Evolutionary conservation across 2,329 filamentous ascomycete species (phyloP).

Genomic region (Paecilomyces formosus): DNA sequence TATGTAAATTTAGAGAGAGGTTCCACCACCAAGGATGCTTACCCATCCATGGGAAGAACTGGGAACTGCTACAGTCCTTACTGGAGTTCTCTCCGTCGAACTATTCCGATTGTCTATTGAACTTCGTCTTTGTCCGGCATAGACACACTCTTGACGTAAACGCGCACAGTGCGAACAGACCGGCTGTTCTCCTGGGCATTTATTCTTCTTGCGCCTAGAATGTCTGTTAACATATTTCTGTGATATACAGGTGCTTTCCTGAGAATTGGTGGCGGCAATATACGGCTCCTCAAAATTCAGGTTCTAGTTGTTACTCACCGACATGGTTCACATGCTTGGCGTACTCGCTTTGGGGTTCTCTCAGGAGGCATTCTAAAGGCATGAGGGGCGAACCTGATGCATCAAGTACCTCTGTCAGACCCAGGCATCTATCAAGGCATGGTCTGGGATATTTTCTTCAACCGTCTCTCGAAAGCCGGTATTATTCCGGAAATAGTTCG

Average conservation of each 20-base stretch:
- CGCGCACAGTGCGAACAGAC: slow-evolving; percentile 43
- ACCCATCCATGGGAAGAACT: slow-evolving; percentile 15
- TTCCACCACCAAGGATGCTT: neutral
- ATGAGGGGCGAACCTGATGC: neutral
- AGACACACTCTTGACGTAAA: slow-evolving; percentile 41
- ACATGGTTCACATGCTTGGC: slow-evolving; percentile 37
- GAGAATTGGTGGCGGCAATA: neutral
- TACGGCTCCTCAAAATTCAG: neutral
- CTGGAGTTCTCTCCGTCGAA: slow-evolving; percentile 8
- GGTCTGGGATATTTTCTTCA: neutral
- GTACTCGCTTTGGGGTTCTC: slow-evolving; percentile 26
- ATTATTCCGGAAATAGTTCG: neutral
- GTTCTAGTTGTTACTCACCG: slow-evolving; percentile 17
- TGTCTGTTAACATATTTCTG: slow-evolving; percentile 6
- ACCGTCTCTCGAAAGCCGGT: neutral
- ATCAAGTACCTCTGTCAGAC: neutral
- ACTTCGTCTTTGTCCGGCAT: slow-evolving; percentile 29
- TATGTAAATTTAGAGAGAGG: neutral
- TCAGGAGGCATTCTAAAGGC: slow-evolving; percentile 8
- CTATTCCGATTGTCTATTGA: slow-evolving; percentile 6
- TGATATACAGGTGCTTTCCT: neutral
- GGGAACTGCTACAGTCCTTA: slow-evolving; percentile 5
- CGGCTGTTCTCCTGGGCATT: slow-evolving; percentile 45
- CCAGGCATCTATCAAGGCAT: neutral
- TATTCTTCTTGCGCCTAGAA: slow-evolving; percentile 44